These are phyloP conservation scores for Rhodomyrtus tomentosa DNA, from an alignment of 345 rosid genomes.

Conservation along the genomic window DNA sequence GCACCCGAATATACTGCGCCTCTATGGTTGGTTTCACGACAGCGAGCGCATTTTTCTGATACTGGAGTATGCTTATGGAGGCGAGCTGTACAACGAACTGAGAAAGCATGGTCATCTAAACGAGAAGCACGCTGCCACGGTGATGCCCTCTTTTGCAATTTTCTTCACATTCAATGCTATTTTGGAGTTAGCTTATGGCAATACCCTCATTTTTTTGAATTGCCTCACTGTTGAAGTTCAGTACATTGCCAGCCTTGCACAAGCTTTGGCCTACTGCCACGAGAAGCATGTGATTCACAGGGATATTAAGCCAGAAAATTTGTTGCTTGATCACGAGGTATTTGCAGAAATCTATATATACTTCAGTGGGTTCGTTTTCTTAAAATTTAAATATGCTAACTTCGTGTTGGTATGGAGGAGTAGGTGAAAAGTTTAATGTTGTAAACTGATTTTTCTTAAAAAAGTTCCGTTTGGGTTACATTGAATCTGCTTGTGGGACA, in stretches of 20 bases:
- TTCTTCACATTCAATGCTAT: background rate
- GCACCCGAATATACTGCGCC: conserved; percentile 71
- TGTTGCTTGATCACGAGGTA: conserved; percentile 97
- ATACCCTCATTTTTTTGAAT: background rate
- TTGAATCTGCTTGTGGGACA: background rate
- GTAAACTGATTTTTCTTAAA: background rate
- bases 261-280: conserved; percentile 86
- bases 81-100: conserved; percentile 73
- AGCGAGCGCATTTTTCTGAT: conserved; percentile 62
- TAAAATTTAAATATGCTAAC: background rate
- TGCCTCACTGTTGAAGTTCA: conserved; percentile 12
- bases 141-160: conserved; percentile 6
- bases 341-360: background rate
- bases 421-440: background rate
- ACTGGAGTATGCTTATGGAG: conserved; percentile 89
- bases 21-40: conserved; percentile 89
- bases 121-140: conserved; percentile 82
- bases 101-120: conserved; percentile 44
- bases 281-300: conserved; percentile 90
- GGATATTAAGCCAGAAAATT: conserved; percentile 94
- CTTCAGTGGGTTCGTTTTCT: background rate
- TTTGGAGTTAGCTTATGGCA: background rate
- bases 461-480: background rate
- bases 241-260: conserved; percentile 85
- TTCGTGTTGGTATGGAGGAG: background rate